Base-by-base conservation (phyloP, 768 basidiomycete species). In the Xerocomus potaroensis region DNA sequence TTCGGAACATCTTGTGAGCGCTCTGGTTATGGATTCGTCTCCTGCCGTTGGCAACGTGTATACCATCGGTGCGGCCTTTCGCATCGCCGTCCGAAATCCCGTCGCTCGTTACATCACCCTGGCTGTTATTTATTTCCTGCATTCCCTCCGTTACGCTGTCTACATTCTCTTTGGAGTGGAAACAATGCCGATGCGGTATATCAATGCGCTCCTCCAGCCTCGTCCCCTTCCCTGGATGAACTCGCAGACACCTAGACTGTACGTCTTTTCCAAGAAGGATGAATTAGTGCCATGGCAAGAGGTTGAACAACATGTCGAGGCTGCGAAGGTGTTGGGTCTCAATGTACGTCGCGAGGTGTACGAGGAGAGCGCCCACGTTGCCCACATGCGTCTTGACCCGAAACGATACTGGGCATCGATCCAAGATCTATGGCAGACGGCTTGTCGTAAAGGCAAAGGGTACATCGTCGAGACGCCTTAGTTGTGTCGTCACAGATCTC, bases 221-320 rank as follows among this genome's bases (percentile, higher is more conserved):
- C 41, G 18, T 8, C 31, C 71, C 22, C 47, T 71, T 5, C 67
- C 67, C 1, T 68, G 69, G 68, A 63, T 56, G 54, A 49, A 45
- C 14, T 8, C 23, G 23, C 40, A 43, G 8, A 70, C 70, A 11
- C 70, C 67, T 0, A 53, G 71, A 10, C 31, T 72, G 26, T 71
- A 72, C 34, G 30, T 71, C 16, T 71, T 61, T 48, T 71, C 69
- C 9, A 55, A 53, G 36, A 57, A 49, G 12, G 70, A 71, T 32
- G 39, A 43, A 27, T 14, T 69, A 7, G 59, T 71, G 15, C 66
- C 62, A 4, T 61, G 59, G 53, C 3, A 49, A 32, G 56, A 50
- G 3, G 57, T 71, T 7, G 53, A 61, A 32, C 33, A 40, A 14
- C 64, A 71, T 42, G 56, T 53, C 0, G 53, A 60, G 18, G 40